Conservation (phyloP, 2,329 filamentous ascomycete genomes). For the Penicillium decumbens region DNA sequence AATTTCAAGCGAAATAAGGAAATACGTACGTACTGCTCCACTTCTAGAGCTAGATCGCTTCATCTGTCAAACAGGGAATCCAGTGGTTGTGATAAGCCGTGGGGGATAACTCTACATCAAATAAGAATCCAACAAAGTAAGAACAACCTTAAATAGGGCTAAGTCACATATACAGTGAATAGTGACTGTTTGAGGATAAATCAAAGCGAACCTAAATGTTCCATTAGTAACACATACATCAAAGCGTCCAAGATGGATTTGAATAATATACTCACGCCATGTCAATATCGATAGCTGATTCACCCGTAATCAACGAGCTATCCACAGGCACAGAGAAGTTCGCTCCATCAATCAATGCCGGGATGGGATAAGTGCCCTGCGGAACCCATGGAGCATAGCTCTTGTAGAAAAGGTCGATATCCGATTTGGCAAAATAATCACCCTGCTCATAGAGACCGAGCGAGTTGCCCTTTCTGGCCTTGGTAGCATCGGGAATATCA, state of each 20-base stretch:
- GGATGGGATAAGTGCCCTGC: conserved; percentile 42
- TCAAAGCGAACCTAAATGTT: conserved; percentile 39
- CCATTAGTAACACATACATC: not conserved
- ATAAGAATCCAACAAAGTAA: no score
- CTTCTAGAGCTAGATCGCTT: no score
- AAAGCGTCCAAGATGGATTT: not conserved
- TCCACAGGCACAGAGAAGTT: conserved; percentile 40
- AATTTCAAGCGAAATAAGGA: no score
- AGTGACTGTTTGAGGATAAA: conserved; percentile 51
- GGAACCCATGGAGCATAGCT: conserved; percentile 43
- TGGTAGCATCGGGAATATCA: conserved; percentile 40
- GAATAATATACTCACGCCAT: conserved; percentile 41
- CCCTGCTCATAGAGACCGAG: conserved; percentile 53
- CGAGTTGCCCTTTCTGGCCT: conserved; percentile 44
- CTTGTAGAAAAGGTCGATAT: conserved; percentile 49
- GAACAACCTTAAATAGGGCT: no score
- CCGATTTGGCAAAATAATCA: conserved; percentile 50
- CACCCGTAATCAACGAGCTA: conserved; percentile 36
- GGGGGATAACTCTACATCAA: no score
- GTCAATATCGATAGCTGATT: conserved; percentile 54
- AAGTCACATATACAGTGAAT: no score
- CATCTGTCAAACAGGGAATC: no score
- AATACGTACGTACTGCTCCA: no score
- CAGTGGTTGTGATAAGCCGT: no score
- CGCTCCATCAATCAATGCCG: conserved; percentile 47